Evolutionary conservation across 2,329 filamentous ascomycete species (phyloP), one percentile per base, ranked within the genome.

Genomic region (Fusarium coffeatum): DNA sequence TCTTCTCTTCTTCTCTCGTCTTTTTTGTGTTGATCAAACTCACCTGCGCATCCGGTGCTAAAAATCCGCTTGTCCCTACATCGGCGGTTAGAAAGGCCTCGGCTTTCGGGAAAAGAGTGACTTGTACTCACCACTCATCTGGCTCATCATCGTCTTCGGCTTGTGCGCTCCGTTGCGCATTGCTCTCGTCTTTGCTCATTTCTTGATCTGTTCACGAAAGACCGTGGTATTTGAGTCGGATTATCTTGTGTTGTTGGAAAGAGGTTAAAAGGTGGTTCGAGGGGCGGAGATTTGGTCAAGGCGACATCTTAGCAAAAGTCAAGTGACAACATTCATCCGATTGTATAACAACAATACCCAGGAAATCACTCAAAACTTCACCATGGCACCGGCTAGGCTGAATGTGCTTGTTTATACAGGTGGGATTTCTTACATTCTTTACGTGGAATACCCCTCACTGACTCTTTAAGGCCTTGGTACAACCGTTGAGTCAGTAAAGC

Each of bases 31-130:
- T 16, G 9, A n/a, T 15, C 5, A 22, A 20, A 67, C 83, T 77
- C 83, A 97, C 95, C 90, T 81, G 94, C 89, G 78, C 95, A 98
- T 62, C 95, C 96, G 5, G 95, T 98, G 84, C 93, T 97, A 84
- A 93, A 97, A 80, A 98, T 98, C 78, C 96, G 88, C 87, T 97
- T 95, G 84, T 98, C 94, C 95, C 95, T 98, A 78, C 63, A 73
- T 61, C 32, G 50, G 43, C 71, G 58, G 67, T 37, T 56, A 59
- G 48, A 64, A 59, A 62, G 72, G 74, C 74, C 70, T 76, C 75
- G 73, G 75, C 56, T 68, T 71, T 61, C 49, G 30, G 59, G 42
- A 50, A 47, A 57, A 59, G 40, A 48, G 15, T 9, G 9, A 23
- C 43, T 43, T 53, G 47, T 42, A 75, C 88, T 81, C 84, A 98